Percentiles rank a stretch among this genome's conserved stretches.
These are phyloP conservation scores for Calonectria montana DNA, from an alignment of 2,329 filamentous ascomycete species.

Conservation along the genomic window DNA sequence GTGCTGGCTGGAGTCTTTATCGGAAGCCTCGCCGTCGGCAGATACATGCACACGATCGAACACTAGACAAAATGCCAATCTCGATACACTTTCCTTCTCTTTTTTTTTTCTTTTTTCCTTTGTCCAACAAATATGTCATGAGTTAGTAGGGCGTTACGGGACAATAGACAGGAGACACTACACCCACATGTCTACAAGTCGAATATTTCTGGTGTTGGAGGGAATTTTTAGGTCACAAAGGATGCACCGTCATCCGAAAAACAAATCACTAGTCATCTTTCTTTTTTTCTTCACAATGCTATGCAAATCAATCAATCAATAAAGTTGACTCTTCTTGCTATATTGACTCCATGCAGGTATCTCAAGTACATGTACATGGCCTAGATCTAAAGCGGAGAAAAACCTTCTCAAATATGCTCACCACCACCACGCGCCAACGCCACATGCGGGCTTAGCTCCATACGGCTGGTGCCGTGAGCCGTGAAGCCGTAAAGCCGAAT, in stretches of 20 bases:
- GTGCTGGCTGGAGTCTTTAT: slow-evolving; percentile 84
- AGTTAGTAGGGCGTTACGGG: neutral
- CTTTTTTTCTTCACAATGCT: neutral
- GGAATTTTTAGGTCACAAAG: neutral
- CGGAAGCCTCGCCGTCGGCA: slow-evolving; percentile 84
- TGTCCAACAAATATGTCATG: neutral
- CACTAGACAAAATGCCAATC: slow-evolving; percentile 49
- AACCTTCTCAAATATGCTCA: slow-evolving; percentile 67
- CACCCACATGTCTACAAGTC: neutral
- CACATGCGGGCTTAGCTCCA: slow-evolving; percentile 15
- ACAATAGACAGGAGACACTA: neutral
- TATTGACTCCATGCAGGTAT: slow-evolving; percentile 24
- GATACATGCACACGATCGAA: slow-evolving; percentile 67
- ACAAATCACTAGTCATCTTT: neutral
- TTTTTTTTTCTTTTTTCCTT: neutral
- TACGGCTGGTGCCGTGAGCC: neutral
- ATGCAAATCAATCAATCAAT: neutral
- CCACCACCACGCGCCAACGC: neutral
- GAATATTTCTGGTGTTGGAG: neutral
- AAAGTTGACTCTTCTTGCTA: neutral
- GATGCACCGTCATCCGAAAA: neutral
- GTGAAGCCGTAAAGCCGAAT: neutral
- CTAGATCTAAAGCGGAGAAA: slow-evolving; percentile 39
- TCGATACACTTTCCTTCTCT: neutral
- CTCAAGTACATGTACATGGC: slow-evolving; percentile 51